These are phyloP conservation scores for Gypsophila paniculata DNA, from an alignment of 179 eudicot genomes.

Conservation along the genomic window DNA sequence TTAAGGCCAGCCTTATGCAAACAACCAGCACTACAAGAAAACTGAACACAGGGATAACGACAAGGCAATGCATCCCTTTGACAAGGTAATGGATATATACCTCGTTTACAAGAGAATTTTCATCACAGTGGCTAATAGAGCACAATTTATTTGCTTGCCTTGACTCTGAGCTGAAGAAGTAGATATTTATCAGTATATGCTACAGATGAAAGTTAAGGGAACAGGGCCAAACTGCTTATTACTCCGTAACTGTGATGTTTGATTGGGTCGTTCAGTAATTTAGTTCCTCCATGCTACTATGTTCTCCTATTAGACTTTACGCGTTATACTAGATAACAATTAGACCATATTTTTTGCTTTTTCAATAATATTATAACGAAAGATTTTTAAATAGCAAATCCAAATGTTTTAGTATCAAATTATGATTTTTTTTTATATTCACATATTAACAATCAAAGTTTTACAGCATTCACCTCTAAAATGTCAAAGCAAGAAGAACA, in stretches of 20 bases:
- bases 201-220: not conserved
- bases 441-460: too few species aligned
- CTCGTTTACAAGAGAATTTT: slow-evolving; percentile 91
- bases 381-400: too few species aligned
- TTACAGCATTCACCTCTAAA: too few species aligned
- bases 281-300: too few species aligned
- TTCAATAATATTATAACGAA: too few species aligned
- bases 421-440: too few species aligned
- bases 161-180: slow-evolving; percentile 71
- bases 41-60: not conserved
- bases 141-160: slow-evolving; percentile 87
- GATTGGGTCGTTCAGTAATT: not conserved
- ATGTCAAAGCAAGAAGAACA: too few species aligned
- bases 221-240: not conserved
- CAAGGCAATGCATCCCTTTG: not conserved
- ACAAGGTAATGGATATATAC: slow-evolving; percentile 32
- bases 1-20: slow-evolving; percentile 6
- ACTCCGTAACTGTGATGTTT: not conserved
- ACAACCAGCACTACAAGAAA: not conserved
- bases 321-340: too few species aligned
- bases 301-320: too few species aligned
- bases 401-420: too few species aligned
- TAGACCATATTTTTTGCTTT: too few species aligned
- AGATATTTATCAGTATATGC: slow-evolving; percentile 14
- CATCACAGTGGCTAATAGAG: slow-evolving; percentile 88